Base-by-base conservation (phyloP, 441 rosid genomes). In the Rhodomyrtus psidioides region DNA sequence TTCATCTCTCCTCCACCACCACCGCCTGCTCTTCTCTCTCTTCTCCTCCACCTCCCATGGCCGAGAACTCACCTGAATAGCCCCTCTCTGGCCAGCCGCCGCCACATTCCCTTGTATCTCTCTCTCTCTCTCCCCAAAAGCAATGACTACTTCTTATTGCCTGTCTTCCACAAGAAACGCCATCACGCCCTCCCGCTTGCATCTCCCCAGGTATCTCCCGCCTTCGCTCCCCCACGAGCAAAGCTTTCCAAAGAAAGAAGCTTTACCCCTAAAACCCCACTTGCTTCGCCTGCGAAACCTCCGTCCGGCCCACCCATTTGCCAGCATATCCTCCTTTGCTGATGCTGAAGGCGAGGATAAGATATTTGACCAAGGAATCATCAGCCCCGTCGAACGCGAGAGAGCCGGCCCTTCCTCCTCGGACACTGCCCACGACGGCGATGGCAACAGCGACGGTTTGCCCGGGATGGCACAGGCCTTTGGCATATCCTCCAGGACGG, bases 381-480 rank as follows among this genome's bases (percentile, higher is more conserved):
- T 65, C 79, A 34, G n/a, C 49, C 14, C 34, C 2, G 49, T 30
- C 14, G 79, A 65, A 10, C 15, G 24, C 79, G 34, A 65, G 49
- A 21, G 79, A 21, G 44, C 24, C 70, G 26, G 55, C 16, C 82
- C 86, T 17, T 84, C 86, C 81, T 60, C 53, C 23, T 81, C 83
- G 0, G 74, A 75, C 34, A 1, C 44, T 1, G 83, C 65, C n/a
- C 23, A 46, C 49, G 81, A 89, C 19, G 84, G 74, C 10, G 70
- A 60, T 12, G 39, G 39, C 17, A 91, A 86, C 5, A 88, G 92
- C 17, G 91, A 86, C 5, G 89, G 92, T 19, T 86, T 86, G 75
- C 90, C 92, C 55, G 99, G 98, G 87, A 94, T 96, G 98, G 96
- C 98, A 56, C 87, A 92, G 88, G 99, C 99, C 62, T 96, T 97